phyloP scores from a whole-genome alignment of 1,284 basidiomycete species.

The Cutaneotrichosporon curvatum region DNA sequence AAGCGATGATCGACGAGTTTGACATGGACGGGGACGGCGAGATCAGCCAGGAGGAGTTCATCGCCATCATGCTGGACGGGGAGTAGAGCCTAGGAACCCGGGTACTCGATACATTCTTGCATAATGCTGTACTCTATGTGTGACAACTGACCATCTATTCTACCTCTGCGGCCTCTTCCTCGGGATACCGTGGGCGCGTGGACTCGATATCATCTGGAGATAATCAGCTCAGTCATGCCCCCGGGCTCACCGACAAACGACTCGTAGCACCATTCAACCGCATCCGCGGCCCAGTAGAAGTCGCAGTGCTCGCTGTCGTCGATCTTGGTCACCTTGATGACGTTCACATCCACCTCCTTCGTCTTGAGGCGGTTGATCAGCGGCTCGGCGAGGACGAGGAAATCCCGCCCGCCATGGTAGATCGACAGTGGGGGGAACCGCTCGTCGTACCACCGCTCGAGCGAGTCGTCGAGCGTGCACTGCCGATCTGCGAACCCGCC shows the following conservation, averaged over 20 bases:
- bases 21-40: slow-evolving; percentile 98
- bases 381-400: slow-evolving; percentile 50
- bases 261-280: slow-evolving; percentile 55
- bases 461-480: slow-evolving; percentile 52
- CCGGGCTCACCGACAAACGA: slow-evolving; percentile 41
- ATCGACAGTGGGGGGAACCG: slow-evolving; percentile 55
- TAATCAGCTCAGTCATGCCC: not conserved
- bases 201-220: slow-evolving; percentile 36
- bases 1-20: slow-evolving; percentile 99
- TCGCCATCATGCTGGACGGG: slow-evolving; percentile 93
- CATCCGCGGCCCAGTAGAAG: slow-evolving; percentile 55
- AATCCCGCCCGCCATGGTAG: slow-evolving; percentile 53
- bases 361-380: slow-evolving; percentile 49
- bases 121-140: too few species aligned
- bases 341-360: slow-evolving; percentile 50
- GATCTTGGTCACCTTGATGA: slow-evolving; percentile 52
- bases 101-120: too few species aligned
- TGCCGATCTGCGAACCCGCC: slow-evolving; percentile 55
- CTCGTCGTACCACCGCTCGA: slow-evolving; percentile 53
- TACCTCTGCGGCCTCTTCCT: slow-evolving; percentile 18
- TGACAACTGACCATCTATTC: not conserved
- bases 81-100: slow-evolving; percentile 48
- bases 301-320: slow-evolving; percentile 51
- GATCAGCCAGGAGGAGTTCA: slow-evolving; percentile 62
- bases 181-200: slow-evolving; percentile 35